phyloP scores from a whole-genome alignment of 129 eudicot species.

The Flaveria brownii region DNA sequence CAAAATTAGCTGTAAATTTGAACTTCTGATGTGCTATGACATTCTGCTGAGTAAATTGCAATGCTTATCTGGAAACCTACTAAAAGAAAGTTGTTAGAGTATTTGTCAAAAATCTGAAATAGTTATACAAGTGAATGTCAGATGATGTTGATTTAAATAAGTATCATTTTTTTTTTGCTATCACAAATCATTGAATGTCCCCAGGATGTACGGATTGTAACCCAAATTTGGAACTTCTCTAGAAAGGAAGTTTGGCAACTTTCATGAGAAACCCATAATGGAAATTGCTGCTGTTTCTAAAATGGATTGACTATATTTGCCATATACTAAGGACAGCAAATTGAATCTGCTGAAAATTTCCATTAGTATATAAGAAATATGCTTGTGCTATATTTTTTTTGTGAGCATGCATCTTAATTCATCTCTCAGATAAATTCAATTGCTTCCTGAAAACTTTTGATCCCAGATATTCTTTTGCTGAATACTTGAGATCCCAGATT shows the following conservation, averaged over 20 bases:
- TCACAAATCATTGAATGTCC: neutral
- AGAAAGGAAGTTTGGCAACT: neutral
- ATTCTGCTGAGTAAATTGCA: neutral
- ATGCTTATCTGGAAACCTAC: neutral
- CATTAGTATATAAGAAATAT: neutral
- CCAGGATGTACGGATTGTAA: neutral
- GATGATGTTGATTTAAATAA: neutral
- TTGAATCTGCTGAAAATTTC: neutral
- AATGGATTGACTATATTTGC: neutral
- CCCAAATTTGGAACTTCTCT: neutral
- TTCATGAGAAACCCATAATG: neutral
- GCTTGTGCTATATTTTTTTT: neutral
- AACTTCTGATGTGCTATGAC: neutral
- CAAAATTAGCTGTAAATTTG: neutral
- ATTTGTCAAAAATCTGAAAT: neutral
- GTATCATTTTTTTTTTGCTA: neutral
- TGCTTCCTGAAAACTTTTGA: neutral
- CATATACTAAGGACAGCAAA: neutral
- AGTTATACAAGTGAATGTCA: neutral
- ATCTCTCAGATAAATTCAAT: neutral
- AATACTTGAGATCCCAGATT: neutral
- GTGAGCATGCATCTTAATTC: constrained; percentile 11
- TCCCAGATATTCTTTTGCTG: neutral
- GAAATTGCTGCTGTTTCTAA: neutral
- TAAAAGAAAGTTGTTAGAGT: neutral